Base-by-base conservation (phyloP, 164 flowering plant genomes). In the Vitis cinerea region DNA sequence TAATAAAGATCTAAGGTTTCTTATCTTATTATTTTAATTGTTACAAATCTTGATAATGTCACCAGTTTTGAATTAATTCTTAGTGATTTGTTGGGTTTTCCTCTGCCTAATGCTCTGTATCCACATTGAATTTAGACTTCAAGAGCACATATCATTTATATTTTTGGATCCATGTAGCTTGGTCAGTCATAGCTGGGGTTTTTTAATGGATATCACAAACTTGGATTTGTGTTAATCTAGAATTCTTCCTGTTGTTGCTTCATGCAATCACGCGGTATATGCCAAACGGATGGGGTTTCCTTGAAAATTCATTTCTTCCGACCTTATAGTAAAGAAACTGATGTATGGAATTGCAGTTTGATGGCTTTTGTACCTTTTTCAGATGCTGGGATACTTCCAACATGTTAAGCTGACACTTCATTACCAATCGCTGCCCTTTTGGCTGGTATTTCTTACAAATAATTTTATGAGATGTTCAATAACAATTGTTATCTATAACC, bases 301-400 rank as follows among this genome's bases (percentile, higher is more conserved):
- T 53, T 53, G 56, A 14, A 53, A 53, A 53, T 37, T 37, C 44
- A 3, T 37, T 37, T 37, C 44, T 37, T 37, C 44, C 4, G 17
- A 54, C 29, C 10, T 55, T 16, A n/a, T 15, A 30, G 8, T 63
- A 13, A 17, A 27, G 16, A 19, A 59, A 29, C 29, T 71, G 53
- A 70, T 14, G 11, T 59, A 29, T 52, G 61, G 59, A 13, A 63
- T 67, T 55, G 54, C 51, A 27, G 60, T 17, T 69, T 52, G 16
- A 61, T 11, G 10, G 51, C 44, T 54, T 23, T 71, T 30, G 14
- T 48, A 29, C 19, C 71, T 19, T 56, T 79, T 84, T 63, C 94
- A 96, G 99, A 96, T 96, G 97, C 89, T 96, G 79, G 95, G 90
- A 29, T 93, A 86, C 68, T 96, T 90, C 65, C 91, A 86, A 75